Evolutionary conservation across 2,329 filamentous ascomycete genomes (phyloP), one percentile per base, ranked within the genome.

Genomic region (Teratosphaeria nubilosa): DNA sequence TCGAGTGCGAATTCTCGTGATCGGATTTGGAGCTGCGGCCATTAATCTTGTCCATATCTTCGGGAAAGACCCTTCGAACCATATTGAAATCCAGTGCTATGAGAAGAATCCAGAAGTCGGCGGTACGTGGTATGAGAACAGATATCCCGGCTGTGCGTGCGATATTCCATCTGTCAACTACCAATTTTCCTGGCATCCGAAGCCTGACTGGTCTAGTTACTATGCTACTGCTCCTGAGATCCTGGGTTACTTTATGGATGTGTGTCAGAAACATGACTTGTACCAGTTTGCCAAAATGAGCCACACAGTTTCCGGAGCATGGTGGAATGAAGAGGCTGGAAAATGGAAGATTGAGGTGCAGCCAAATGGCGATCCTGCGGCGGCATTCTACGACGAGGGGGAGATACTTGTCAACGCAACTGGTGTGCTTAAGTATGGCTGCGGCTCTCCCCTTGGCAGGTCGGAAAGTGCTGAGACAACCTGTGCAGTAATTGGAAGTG

Each of bases 141-240:
- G 53, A 34, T 60, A 60, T 34, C 59, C 59, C 7, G 57, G 57
- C 10, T 60, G 59, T 37, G 59, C 59, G 14, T 60, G 59, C 30
- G 56, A 60, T 30, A 54, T 60, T 16, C 59, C 59, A 9, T 31
- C n/a, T 10, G 56, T 55, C 53, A 60, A 60, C 34, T 60, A 60
- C 51, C 57, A 55, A 22, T 60, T 55, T 14, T 57, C 72, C 3
- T 78, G 74, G 55, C 65, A 65, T 34, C 64, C 66, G 13, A 65
- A 65, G 45, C 60, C 62, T 11, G 60, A 64, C 25, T 68, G 65
- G 65, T 62, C 59, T n/a, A 53, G 60, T 5, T 73, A 74, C 22
- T 77, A 75, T 55, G 71, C 73, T 10, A 65, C 65, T 7, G 74
- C 74, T 1, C 60, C 65, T 2, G 75, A 77, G 60, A 77, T 78